Evolutionary conservation across 2,329 filamentous ascomycete genomes (phyloP), one percentile per base, ranked within the genome.

Genomic region (Trichocomaceae sp.): DNA sequence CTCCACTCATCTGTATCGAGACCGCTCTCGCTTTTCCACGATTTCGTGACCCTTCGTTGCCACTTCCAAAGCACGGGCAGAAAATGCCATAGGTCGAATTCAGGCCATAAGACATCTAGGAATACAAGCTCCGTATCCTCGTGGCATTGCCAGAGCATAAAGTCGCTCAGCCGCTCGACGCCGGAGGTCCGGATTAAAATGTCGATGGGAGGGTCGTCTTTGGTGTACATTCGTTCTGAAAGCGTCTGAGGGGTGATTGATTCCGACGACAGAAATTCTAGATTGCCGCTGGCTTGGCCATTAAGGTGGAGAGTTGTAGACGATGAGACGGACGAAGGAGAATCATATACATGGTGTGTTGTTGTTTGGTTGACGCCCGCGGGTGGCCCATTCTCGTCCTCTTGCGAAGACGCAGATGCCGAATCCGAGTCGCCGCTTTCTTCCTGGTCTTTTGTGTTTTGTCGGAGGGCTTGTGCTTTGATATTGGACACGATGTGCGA

Each of bases 131-230:
- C 87, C 0, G 93, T 96, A 60, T 92, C 80, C 66, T 96, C 83
- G 67, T 97, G 91, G 64, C 89, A 93, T 72, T 99, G 93, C 93
- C 93, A 99, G 33, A 99, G 83, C 91, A 99, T 93, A 65, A 97
- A 99, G 69, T 99, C 93, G 67, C 90, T 96, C 57, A 99, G 77
- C 48, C 93, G 82, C 70, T 91, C 87, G 13, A 99, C 93, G 26
- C 91, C 92, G 59, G 90, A 96, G 4, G 93, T 99, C 50, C 93
- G 84, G 50, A 99, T 81, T 53, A 99, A 84, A 12, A 99, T 80
- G 66, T 99, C 93, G 42, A 97, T 76, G 0, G 93, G 93, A 15
- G 93, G 93, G 59, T 88, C 85, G 52, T 84, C 83, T 48, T 86
- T 83, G 3, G 92, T 97, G 73, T 95, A 93, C 75, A 95, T 89